phyloP scores from a whole-genome alignment of 495 filamentous ascomycete species.

The Penicillium verhagenii region DNA sequence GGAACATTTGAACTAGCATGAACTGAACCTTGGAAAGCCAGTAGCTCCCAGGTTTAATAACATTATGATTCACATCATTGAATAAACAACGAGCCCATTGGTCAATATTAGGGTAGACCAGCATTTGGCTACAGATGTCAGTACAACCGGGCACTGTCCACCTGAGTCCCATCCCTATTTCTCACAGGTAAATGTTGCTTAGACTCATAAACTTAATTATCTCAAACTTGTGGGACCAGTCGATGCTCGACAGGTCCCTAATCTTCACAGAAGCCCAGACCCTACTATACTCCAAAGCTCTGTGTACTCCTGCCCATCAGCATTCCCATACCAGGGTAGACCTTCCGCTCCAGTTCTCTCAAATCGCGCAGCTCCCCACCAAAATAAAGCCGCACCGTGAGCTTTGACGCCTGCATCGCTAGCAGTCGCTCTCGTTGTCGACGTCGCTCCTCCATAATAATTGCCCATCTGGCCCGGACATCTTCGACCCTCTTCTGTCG shows the following conservation, averaged over 20 bases:
- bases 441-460: conserved; percentile 28
- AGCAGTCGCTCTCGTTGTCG: conserved; percentile 19
- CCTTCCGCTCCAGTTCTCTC: conserved; percentile 10
- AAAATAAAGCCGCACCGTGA: conserved; percentile 23
- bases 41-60: no score
- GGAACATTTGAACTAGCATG: no score
- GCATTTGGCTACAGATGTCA: no score
- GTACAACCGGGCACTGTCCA: no score
- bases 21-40: no score
- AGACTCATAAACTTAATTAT: no score
- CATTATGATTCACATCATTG: no score
- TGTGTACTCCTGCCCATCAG: conserved; percentile 4
- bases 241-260: neutral
- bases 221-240: no score
- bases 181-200: no score
- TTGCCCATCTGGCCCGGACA: conserved; percentile 21
- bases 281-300: conserved; percentile 11
- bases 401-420: conserved; percentile 7
- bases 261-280: neutral
- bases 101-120: no score
- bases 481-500: conserved; percentile 17
- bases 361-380: conserved; percentile 16
- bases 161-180: no score
- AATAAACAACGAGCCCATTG: no score
- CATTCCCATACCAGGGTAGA: neutral